Conservation (phyloP, 495 filamentous ascomycete genomes). For the Pyrenopolyporus hunteri region DNA sequence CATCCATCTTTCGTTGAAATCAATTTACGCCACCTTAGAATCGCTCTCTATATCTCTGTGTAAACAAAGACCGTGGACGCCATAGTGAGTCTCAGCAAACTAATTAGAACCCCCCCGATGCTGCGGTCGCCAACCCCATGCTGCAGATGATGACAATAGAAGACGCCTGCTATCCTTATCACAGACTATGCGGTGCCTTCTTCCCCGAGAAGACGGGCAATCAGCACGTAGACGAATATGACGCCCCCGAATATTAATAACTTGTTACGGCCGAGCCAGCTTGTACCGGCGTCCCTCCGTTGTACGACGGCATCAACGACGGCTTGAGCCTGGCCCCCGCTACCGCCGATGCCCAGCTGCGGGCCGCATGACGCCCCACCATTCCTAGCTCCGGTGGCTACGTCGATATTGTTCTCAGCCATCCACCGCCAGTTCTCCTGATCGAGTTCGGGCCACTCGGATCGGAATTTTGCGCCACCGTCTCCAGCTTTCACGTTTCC, state of each 20-base stretch:
- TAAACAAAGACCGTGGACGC: no score
- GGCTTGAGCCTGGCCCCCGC: constrained; percentile 73
- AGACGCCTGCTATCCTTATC: background rate
- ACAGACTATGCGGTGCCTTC: constrained; percentile 26
- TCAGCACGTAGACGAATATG: constrained; percentile 78
- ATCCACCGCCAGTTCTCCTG: constrained; percentile 95
- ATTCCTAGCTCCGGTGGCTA: constrained; percentile 68
- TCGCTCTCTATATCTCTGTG: no score
- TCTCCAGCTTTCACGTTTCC: constrained; percentile 75
- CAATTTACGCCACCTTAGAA: no score
- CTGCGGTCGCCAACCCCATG: background rate
- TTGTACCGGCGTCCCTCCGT: constrained; percentile 77
- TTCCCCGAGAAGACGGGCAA: constrained; percentile 71
- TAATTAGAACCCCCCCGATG: background rate
- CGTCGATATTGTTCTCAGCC: constrained; percentile 79
- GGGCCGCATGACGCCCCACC: constrained; percentile 64
- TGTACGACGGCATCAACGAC: constrained; percentile 77
- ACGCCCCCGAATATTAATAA: constrained; percentile 68
- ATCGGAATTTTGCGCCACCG: constrained; percentile 85
- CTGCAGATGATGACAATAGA: no score
- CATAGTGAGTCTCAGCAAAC: no score
- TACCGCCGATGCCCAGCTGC: constrained; percentile 69
- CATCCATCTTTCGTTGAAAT: no score
- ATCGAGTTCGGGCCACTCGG: constrained; percentile 91
- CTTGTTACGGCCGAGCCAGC: constrained; percentile 81